Base-by-base conservation (phyloP, 805 yeast genomes). In the Saccharomycopsis schoenii region DNA sequence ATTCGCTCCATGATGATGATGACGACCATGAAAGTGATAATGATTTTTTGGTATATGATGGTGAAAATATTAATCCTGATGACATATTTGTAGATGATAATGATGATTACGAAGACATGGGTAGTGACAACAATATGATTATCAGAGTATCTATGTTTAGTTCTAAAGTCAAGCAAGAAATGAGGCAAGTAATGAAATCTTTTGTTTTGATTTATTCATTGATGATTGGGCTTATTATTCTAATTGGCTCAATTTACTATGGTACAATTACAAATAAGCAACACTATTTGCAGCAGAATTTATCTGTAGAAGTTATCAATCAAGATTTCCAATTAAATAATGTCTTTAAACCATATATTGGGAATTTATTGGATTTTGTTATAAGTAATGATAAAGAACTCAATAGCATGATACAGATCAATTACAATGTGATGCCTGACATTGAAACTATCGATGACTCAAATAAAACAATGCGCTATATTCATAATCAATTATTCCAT, bases 401-500 rank as follows among this genome's bases (percentile, higher is more conserved):
- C 4, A 62, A 60, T 50, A 25, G 55, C 14, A 58, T 58, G 39
- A 51, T 62, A 21, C 25, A 50, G 4, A 60, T 62, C 25, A 37
- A 36, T 17, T 62, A 62, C 55, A 17, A 29, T 10, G 42, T 36
- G 37, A 29, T 57, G 14, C 43, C 42, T n/a, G 57, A 56, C 39
- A 40, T 59, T 19, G 17, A 39, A 14, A 47, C 24, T 47, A 47
- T 11, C 1, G 52, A 47, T 2, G 52, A 47, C 21, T 47, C n/a
- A 9, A 47, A 47, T 3, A 21, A 11, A 6, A 47, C 52, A 2
- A 21, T 24, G 34, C 10, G 17, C 17, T 40, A 61, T 14, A 52
- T 57, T 24, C 43, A 57, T 14, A 39, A 61, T 37, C 29, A 43
- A 25, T 40, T 61, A 2, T 40, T 36, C 0, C 50, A 78, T 58